Conservation (phyloP, 2,329 filamentous ascomycete genomes). For the Fusarium chlamydosporum region DNA sequence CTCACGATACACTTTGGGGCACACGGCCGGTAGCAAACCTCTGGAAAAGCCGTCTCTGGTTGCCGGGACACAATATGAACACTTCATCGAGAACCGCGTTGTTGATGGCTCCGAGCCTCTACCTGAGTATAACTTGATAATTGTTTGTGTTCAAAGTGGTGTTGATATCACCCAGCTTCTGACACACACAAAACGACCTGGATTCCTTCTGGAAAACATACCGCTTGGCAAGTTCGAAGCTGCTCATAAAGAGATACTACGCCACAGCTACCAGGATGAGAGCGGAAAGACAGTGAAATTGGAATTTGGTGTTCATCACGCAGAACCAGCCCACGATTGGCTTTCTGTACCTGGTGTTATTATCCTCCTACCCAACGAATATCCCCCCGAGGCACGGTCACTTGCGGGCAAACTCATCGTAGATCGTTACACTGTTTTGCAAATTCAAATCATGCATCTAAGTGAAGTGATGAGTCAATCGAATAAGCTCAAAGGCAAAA, state of each 20-base stretch:
- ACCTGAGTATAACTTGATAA: conserved; percentile 55
- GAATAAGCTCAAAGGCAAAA: conserved; percentile 42
- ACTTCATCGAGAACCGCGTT: conserved; percentile 51
- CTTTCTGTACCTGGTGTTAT: conserved; percentile 16
- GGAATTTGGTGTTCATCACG: conserved; percentile 15
- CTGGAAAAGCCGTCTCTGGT: conserved; percentile 20
- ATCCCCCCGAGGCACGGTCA: conserved; percentile 18
- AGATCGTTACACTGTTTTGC: conserved; percentile 3
- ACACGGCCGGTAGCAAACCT: conserved; percentile 15
- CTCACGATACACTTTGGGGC: conserved; percentile 53
- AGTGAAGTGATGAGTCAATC: conserved; percentile 30
- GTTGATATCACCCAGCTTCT: conserved; percentile 36
- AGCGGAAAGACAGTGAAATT: conserved; percentile 8
- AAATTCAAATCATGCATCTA: conserved; percentile 15
- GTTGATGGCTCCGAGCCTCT: conserved; percentile 42
- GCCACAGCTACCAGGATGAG: background rate
- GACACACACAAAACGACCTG: conserved; percentile 50
- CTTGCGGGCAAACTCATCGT: conserved; percentile 30
- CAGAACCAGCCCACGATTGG: background rate
- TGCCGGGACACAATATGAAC: conserved; percentile 33
- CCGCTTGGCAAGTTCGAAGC: background rate
- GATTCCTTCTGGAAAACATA: conserved; percentile 48
- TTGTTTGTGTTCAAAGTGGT: conserved; percentile 41
- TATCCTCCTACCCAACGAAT: conserved; percentile 38
- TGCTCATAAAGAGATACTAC: conserved; percentile 1